A percentile compares a stretch with the other conserved stretches of the same genome.
These are phyloP conservation scores for Aspergillus affinis DNA, from an alignment of 495 filamentous ascomycete species.

Conservation along the genomic window DNA sequence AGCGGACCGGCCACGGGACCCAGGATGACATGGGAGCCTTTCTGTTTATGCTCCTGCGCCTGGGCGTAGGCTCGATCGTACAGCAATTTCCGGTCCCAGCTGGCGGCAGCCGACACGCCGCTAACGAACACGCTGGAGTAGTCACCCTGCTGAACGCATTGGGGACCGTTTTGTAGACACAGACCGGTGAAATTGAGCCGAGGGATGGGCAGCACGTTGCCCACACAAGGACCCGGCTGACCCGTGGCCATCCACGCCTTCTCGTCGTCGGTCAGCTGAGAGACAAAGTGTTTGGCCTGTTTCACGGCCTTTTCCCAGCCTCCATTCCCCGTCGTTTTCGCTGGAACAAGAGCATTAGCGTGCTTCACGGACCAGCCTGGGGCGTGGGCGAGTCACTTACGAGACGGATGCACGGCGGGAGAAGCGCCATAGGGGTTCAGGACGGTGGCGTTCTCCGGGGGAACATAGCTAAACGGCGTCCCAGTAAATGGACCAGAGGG, in stretches of 20 bases:
- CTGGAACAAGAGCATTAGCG: not conserved
- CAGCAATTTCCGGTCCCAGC: constrained; percentile 64
- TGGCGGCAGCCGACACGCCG: constrained; percentile 62
- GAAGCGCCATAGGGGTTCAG: constrained; percentile 24
- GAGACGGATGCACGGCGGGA: constrained; percentile 24
- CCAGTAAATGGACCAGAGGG: constrained; percentile 1
- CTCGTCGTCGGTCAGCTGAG: constrained; percentile 71
- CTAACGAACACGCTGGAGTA: constrained; percentile 55
- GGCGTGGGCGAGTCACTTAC: constrained; percentile 11
- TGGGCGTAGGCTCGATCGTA: constrained; percentile 65
- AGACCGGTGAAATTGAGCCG: constrained; percentile 46
- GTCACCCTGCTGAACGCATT: constrained; percentile 49
- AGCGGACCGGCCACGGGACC: constrained; percentile 54
- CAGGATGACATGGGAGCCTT: constrained; percentile 54
- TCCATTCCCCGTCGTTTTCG: constrained; percentile 39
- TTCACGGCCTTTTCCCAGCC: constrained; percentile 70
- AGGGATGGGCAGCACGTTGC: constrained; percentile 59
- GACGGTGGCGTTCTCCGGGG: constrained; percentile 28
- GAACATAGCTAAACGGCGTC: constrained; percentile 24
- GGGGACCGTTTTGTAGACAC: constrained; percentile 56
- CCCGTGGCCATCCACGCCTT: constrained; percentile 85
- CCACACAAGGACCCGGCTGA: constrained; percentile 69
- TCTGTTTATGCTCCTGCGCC: constrained; percentile 50
- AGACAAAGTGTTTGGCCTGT: constrained; percentile 68
- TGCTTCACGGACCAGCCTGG: too few species aligned